A percentile compares a stretch with the other conserved stretches of the same genome.
Evolutionary conservation across 2,329 filamentous ascomycete species (phyloP).

Genomic region (Clonostachys solani): DNA sequence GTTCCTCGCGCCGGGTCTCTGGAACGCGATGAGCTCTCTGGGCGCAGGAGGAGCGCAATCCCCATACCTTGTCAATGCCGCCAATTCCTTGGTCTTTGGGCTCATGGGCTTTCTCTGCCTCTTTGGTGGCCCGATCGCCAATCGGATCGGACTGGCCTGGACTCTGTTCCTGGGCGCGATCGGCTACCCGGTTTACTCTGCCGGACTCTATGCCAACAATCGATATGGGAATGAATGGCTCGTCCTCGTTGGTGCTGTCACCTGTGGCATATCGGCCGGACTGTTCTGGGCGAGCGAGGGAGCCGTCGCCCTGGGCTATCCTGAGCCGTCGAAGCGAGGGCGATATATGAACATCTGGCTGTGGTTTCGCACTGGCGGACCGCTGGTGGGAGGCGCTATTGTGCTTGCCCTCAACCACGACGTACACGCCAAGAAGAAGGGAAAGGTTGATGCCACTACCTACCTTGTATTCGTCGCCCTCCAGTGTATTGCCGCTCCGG

Average conservation of each 20-base stretch:
- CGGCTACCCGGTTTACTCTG: slow-evolving; percentile 39
- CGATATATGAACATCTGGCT: slow-evolving; percentile 30
- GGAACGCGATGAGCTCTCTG: slow-evolving; percentile 12
- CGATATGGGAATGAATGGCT: slow-evolving; percentile 34
- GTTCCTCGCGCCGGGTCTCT: slow-evolving; percentile 41
- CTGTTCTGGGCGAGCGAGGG: slow-evolving; percentile 20
- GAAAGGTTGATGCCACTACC: slow-evolving; percentile 4
- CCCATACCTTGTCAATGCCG: slow-evolving; percentile 42
- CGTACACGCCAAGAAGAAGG: not conserved
- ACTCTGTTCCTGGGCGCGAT: slow-evolving; percentile 33
- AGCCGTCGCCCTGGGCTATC: slow-evolving; percentile 6
- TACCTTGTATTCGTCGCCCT: slow-evolving; percentile 33
- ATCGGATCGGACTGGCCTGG: slow-evolving; percentile 14
- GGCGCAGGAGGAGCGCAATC: slow-evolving; percentile 5
- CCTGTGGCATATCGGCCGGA: slow-evolving; percentile 28
- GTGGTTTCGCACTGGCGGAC: slow-evolving; percentile 33
- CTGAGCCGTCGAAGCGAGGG: slow-evolving; percentile 14
- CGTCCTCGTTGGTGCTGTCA: slow-evolving; percentile 29
- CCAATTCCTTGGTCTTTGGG: slow-evolving; percentile 45
- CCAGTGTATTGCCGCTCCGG: slow-evolving; percentile 38
- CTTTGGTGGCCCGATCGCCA: slow-evolving; percentile 31
- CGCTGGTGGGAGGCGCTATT: slow-evolving; percentile 40
- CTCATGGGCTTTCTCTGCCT: slow-evolving; percentile 44
- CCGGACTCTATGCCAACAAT: slow-evolving; percentile 41
- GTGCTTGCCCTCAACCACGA: slow-evolving; percentile 39